Evolutionary conservation across 306 rosid species (phyloP).

Genomic region (Glycine tomentella): DNA sequence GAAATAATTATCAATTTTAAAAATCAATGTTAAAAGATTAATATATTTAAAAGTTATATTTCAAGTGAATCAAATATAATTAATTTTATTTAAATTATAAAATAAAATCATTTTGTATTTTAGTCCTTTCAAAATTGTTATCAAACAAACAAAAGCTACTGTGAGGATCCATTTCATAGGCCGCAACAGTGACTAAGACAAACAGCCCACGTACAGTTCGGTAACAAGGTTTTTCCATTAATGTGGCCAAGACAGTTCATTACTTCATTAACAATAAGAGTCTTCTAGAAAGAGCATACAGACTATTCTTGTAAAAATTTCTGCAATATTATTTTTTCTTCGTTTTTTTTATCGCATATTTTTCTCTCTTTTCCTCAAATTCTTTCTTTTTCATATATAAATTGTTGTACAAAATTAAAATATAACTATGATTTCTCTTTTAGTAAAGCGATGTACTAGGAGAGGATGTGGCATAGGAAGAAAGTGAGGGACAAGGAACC

Average conservation of each 20-base stretch:
- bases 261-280: no score
- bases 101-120: neutral
- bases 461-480: slow-evolving; percentile 2
- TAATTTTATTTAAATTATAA: neutral
- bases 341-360: neutral
- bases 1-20: neutral
- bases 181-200: neutral
- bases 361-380: neutral
- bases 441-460: neutral
- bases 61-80: neutral
- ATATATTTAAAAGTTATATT: neutral
- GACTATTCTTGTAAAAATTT: neutral
- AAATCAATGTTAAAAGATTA: neutral
- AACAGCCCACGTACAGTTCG: neutral
- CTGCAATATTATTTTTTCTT: neutral
- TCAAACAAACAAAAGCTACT: neutral
- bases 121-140: neutral
- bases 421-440: neutral
- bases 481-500: slow-evolving; percentile 17
- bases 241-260: no score
- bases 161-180: neutral
- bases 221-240: neutral
- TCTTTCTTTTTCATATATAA: neutral
- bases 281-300: no score
- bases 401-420: neutral